Conservation (phyloP, 805 yeast species). For the Kuraishia cidri region DNA sequence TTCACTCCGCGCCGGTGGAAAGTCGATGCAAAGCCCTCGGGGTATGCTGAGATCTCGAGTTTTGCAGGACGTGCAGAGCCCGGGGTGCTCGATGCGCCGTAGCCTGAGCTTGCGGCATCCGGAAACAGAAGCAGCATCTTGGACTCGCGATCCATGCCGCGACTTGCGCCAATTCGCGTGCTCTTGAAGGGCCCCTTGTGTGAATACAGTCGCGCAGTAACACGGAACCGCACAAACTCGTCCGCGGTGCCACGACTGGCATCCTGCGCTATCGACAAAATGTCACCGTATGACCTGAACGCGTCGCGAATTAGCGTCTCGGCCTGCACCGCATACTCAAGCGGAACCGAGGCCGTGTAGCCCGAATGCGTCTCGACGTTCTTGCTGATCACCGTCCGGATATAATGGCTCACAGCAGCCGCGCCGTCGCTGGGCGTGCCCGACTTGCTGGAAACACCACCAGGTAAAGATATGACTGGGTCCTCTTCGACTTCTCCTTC, state of each 20-base stretch:
- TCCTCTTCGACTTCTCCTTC: too few relatives aligned
- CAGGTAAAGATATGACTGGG: too few relatives aligned
- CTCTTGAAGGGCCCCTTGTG: constrained; percentile 16
- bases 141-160: neutral
- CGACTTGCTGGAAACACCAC: too few relatives aligned
- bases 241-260: constrained; percentile 11
- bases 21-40: constrained; percentile 42
- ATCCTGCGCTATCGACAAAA: constrained; percentile 5
- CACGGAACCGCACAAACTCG: constrained; percentile 15
- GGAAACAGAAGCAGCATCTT: constrained; percentile 18
- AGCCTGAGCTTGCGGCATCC: constrained; percentile 7
- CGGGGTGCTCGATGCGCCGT: too few relatives aligned
- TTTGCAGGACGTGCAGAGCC: constrained; percentile 1
- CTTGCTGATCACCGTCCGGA: constrained; percentile 15
- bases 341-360: constrained; percentile 19
- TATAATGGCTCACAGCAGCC: constrained; percentile 9
- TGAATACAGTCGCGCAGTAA: constrained; percentile 14
- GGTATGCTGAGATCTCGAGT: constrained; percentile 22
- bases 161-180: too few relatives aligned
- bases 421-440: too few relatives aligned
- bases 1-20: constrained; percentile 38
- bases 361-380: constrained; percentile 13
- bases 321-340: constrained; percentile 13
- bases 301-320: constrained; percentile 13
- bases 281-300: constrained; percentile 15